Base-by-base conservation (phyloP, 1,139 yeast species). In the Scheffersomyces cryptocercus region DNA sequence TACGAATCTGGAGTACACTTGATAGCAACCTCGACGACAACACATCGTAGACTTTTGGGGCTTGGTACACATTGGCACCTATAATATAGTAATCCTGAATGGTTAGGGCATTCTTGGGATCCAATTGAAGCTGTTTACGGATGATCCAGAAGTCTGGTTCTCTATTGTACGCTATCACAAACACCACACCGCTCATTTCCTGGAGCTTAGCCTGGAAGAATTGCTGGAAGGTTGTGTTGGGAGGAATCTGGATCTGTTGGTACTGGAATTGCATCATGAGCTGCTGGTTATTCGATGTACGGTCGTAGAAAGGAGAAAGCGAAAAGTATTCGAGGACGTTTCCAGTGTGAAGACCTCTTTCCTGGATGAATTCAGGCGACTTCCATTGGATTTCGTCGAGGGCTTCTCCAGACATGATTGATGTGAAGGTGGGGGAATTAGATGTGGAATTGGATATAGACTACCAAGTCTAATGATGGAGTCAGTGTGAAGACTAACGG, bases 301-400 rank as follows among this genome's bases (percentile, higher is more conserved):
- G 79, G 62, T 93, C 98, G 62, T 87, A 93, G 65, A 93, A 95
- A 2, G 99, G 99, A 4, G 96, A 88, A 53, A 88, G 88, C 4
- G 97, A 75, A 61, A 95, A 90, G 65, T 93, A 93, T 50, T 93
- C 99, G 14, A 93, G 75, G 1, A 93, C 97, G 59, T 91, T 93
- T 43, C 85, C 95, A 0, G 96, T 86, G 41, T 90, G 78, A 24
- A 93, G 77, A 0, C 96, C 97, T 59, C 85, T 81, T 46, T 84
- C 81, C 61, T 89, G 96, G 52, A 93, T 89, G 91, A 97, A 93
- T 64, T 93, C 99, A 0, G 99, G 99, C 5, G 95, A 86, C 52
- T 91, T 82, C 99, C 99, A 93, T 64, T 91, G 98, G 40, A 93
- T 77, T 60, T 93, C 98, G 60, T 91, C 97, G 39, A 89, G 69